Base-by-base conservation (phyloP, 441 rosid species). In the Arabidopsis lyrata region DNA sequence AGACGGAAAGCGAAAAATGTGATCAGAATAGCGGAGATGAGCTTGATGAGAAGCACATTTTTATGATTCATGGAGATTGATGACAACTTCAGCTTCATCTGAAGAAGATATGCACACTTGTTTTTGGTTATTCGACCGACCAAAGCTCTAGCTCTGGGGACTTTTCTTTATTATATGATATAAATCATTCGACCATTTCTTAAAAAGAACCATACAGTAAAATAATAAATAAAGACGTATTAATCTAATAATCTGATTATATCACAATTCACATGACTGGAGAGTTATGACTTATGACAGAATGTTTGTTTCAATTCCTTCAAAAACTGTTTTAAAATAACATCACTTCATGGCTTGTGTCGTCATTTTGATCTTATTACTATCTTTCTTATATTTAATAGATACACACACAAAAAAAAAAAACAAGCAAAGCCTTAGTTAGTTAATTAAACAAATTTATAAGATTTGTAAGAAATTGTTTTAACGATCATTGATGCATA, bases 1-100 rank as follows among this genome's bases (percentile, higher is more conserved):
- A 92, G 79, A 68, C 87, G 77, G 65, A 91, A 82, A 60, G 85
- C 91, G 48, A 91, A 69, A 83, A 83, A 86, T 39, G 82, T 42
- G 29, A 87, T 74, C 31, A 95, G 80, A 75, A 82, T 16, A 15
- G 82, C 76, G 34, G 85, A 75, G 16, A 79, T 80, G 35, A 93
- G 74, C 84, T 85, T 91, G 50, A 88, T 70, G 24, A 89, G 54
- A 71, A 86, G 72, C 68, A 86, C 80, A 68, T 79, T 80, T 72
- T 83, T 80, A 81, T 76, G 82, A 77, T 63, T 81, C 32, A 66
- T 53, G 41, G 86, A 80, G 74, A 78, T 67, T 38, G 78, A 60
- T 47, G 74, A 78, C 85, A 83, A 77, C 53, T 72, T 81, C 44
- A 79, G 64, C 80, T 83, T 94, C 97, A 86, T 92, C 72, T 70